These are phyloP conservation scores for Melocanna baccifera DNA, from an alignment of 176 grass and related monocot genomes.

Conservation along the genomic window DNA sequence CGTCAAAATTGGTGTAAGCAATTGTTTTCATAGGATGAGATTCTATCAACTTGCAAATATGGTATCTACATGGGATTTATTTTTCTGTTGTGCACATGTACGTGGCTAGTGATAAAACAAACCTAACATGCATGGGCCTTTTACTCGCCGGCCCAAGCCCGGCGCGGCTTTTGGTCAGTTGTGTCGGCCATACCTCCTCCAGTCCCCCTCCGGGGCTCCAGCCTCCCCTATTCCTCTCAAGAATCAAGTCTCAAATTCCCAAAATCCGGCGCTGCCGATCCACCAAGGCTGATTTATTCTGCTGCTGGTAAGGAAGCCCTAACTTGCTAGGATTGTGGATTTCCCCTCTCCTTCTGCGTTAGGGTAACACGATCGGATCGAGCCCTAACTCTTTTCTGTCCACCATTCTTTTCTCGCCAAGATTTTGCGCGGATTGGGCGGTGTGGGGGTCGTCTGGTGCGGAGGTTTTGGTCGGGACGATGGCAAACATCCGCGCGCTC, in stretches of 20 bases:
- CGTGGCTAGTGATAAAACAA: no score
- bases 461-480: not conserved
- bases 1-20: no score
- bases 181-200: no score
- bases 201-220: not conserved
- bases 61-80: no score
- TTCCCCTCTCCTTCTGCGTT: not conserved
- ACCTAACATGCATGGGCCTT: no score
- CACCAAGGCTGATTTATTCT: not conserved
- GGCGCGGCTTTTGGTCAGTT: not conserved
- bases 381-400: not conserved
- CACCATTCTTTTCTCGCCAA: not conserved
- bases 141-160: no score
- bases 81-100: no score
- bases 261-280: not conserved
- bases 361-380: not conserved
- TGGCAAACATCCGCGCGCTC: conserved; percentile 48
- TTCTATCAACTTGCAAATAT: no score
- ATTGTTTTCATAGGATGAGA: no score
- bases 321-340: not conserved
- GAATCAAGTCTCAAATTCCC: not conserved
- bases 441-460: not conserved
- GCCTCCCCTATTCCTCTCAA: not conserved
- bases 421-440: not conserved
- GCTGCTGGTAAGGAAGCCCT: not conserved